phyloP scores from a whole-genome alignment of 805 yeast genomes.

The Sungouiozyma ichnusensis region DNA sequence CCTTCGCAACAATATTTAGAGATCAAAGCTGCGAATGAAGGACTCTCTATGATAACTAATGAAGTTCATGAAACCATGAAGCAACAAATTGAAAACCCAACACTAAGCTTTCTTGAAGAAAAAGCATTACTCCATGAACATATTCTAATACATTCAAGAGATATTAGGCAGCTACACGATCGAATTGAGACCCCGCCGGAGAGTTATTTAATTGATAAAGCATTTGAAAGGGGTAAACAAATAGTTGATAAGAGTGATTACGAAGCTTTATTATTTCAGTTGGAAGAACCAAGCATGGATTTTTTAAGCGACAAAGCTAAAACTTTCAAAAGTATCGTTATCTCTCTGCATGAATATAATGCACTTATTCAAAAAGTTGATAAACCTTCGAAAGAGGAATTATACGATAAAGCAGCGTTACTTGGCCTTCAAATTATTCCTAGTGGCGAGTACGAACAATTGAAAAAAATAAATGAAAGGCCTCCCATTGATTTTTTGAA shows the following conservation, averaged over 20 bases:
- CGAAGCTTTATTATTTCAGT: slow-evolving; percentile 1
- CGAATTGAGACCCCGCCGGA: not conserved
- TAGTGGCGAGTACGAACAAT: not conserved
- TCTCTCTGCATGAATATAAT: slow-evolving; percentile 9
- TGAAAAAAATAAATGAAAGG: not conserved
- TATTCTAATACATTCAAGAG: not conserved
- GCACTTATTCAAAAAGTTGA: slow-evolving; percentile 2
- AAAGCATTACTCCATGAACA: not conserved
- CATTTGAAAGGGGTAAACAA: not conserved
- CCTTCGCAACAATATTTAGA: slow-evolving; percentile 7
- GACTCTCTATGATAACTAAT: slow-evolving; percentile 1
- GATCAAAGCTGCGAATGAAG: slow-evolving; percentile 6
- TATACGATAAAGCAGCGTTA: not conserved
- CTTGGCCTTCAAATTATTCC: not conserved
- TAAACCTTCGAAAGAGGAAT: not conserved
- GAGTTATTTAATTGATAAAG: not conserved
- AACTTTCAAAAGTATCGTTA: slow-evolving; percentile 11
- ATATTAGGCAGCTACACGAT: not conserved
- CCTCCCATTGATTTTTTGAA: slow-evolving; percentile 3
- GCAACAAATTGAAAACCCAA: slow-evolving; percentile 7
- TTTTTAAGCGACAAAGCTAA: slow-evolving; percentile 9
- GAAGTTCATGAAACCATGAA: slow-evolving; percentile 9
- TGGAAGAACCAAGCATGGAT: slow-evolving; percentile 6
- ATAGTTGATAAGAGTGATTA: not conserved
- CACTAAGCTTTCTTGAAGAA: slow-evolving; percentile 6